Evolutionary conservation across 306 rosid genomes (phyloP), one percentile per base, ranked within the genome.

Genomic region (Medicago lupulina): DNA sequence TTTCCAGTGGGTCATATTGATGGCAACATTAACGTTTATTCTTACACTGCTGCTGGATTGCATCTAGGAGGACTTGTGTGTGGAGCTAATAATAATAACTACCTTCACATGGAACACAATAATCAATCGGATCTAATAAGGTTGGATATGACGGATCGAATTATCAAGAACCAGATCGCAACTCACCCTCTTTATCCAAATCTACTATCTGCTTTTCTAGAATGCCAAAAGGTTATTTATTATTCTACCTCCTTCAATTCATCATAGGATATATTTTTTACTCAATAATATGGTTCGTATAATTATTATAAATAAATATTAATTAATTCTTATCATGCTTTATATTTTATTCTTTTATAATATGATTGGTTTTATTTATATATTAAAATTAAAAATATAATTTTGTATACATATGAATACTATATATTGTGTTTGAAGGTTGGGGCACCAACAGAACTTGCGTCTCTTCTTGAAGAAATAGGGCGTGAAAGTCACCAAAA

Each of bases 381-480:
- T 28, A 34, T 34, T 34, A 4, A 34, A 49, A 49, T 13, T 47
- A 47, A 10, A 11, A 46, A 1, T 12, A 2, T 46, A 46, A 46
- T 38, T 7, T 6, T 28, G n/a, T 62, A 34, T 34, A 0, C 36
- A 31, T 15, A 61, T 28, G 18, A 14, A 39, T 15, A 50, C 10
- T 2, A 47, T 17, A n/a, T 80, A 4, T 78, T 64, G 44, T 66
- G 7, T 71, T 59, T 15, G 0, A 57, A 93, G 97, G 91, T 93
- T 82, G 98, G 98, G 79, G 98, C 93, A 64, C 92, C 97, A 3
- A 83, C 89, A 14, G 90, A 89, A 79, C 78, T 83, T 36, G 87
- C 87, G 4, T 85, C 81, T 14, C 76, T 88, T 16, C 88, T 93
- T 12, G 93, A 88, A 80, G 91, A 91, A 86, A 82, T 87, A 41